Conservation (phyloP, 192 early-diverging fungal genomes). For the Coemansia sp. region DNA sequence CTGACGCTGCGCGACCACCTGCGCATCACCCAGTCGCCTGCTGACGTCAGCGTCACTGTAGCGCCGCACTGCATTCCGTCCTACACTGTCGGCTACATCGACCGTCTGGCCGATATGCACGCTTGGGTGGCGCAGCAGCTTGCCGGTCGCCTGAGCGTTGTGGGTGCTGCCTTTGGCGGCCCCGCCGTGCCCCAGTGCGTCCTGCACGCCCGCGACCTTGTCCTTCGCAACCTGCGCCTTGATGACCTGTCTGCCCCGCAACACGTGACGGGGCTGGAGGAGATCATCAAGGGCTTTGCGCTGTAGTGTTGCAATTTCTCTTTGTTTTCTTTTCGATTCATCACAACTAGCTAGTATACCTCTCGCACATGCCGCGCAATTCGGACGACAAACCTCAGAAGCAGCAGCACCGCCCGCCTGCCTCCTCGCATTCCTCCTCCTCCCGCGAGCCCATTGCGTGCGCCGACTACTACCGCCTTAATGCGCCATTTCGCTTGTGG, state of each 20-base stretch:
- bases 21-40: conserved; percentile 51
- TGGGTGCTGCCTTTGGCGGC: conserved; percentile 78
- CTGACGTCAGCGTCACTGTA: conserved; percentile 54
- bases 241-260: conserved; percentile 40
- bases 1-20: conserved; percentile 59
- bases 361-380: too few species aligned
- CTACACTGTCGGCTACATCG: conserved; percentile 77
- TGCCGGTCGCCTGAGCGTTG: conserved; percentile 61
- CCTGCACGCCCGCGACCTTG: conserved; percentile 60
- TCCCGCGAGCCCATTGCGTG: too few species aligned
- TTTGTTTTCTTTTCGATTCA: not conserved
- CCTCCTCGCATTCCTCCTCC: too few species aligned
- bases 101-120: conserved; percentile 63
- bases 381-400: too few species aligned
- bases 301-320: not conserved
- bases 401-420: too few species aligned
- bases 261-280: conserved; percentile 29
- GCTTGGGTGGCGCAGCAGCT: conserved; percentile 48
- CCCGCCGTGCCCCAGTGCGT: conserved; percentile 83
- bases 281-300: conserved; percentile 33
- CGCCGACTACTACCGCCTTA: conserved; percentile 76
- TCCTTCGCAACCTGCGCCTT: conserved; percentile 48
- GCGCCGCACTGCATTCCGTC: conserved; percentile 81
- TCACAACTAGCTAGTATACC: not conserved
- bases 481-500: conserved; percentile 80